Conservation (phyloP, 495 filamentous ascomycete genomes). For the Bombardia bombarda region DNA sequence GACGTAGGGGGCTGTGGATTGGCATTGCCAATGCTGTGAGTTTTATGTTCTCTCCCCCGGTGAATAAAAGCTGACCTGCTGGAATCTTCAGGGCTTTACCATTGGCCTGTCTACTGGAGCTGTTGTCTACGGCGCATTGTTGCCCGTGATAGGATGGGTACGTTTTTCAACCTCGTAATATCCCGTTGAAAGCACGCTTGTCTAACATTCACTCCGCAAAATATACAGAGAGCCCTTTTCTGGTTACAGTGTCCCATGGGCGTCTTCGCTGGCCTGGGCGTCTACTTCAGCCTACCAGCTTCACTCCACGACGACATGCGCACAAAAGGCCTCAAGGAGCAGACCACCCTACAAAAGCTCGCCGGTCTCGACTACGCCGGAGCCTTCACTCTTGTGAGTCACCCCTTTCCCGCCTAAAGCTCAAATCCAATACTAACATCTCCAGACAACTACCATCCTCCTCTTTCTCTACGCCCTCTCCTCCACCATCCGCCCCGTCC, state of each 20-base stretch:
- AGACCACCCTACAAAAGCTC: constrained; percentile 39
- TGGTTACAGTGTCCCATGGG: constrained; percentile 55
- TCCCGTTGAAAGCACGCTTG: background rate
- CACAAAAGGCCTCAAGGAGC: constrained; percentile 13
- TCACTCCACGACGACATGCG: constrained; percentile 22
- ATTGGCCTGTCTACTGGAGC: constrained; percentile 63
- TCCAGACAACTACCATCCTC: constrained; percentile 44
- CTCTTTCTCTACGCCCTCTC: constrained; percentile 62
- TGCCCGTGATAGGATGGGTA: constrained; percentile 61
- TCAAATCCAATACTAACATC: constrained; percentile 2
- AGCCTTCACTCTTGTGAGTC: constrained; percentile 50
- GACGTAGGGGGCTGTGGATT: constrained; percentile 59
- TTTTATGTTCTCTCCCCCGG: background rate
- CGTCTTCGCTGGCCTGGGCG: constrained; percentile 45
- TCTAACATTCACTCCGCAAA: background rate
- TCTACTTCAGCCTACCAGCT: constrained; percentile 52
- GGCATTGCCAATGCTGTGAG: constrained; percentile 45
- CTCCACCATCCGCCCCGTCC: constrained; percentile 44
- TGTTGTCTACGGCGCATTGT: constrained; percentile 56
- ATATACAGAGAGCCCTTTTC: constrained; percentile 54
- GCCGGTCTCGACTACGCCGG: constrained; percentile 62
- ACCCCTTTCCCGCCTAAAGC: background rate
- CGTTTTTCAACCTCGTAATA: constrained; percentile 11
- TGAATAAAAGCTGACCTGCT: background rate
- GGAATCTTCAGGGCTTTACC: constrained; percentile 44